Evolutionary conservation across 2,329 filamentous ascomycete genomes (phyloP), one percentile per base, ranked within the genome.

Genomic region (Paracoccidioides lutzii): DNA sequence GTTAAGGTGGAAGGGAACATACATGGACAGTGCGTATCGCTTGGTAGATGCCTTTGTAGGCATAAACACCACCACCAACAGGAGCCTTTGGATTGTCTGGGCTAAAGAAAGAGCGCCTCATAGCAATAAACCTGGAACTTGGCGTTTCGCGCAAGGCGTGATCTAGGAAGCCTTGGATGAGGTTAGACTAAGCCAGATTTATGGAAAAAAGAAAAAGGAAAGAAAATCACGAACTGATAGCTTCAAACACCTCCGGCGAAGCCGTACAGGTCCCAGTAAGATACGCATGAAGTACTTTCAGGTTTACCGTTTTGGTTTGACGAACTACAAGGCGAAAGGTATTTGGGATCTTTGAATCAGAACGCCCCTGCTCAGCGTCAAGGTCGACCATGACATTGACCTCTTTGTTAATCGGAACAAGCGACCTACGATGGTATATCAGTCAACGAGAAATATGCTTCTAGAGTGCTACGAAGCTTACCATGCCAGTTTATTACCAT

Each of bases 401-500:
- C 55, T 82, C 79, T 1, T 75, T 57, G 8, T 62, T 54, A 35
- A 72, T 65, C 10, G 67, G 60, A 8, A 59, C 65, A 4, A 67
- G 59, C 3, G 73, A 73, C 72, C 72, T 75, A 53, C 37, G 9
- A 48, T 4, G 10, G 28, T 66, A 55, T 66, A 58, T 14, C 22
- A 4, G 37, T 32, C 7, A 49, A 67, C 71, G 45, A 2, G 5
- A 14, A 15, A 14, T 48, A 43, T 66, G 51, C 22, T 22, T 22
- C 22, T 22, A 22, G 22, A 22, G 22, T 22, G 65, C 59, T 38
- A 48, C 52, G 8, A 30, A 57, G 69, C 74, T 64, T 74, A 87
- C 91, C 93, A 98, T 14, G 89, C 90, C 49, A 98, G 78, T 69
- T 85, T 88, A 64, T 85, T 84, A 33, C 88, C 88, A 72, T 97